Evolutionary conservation across 805 yeast species (phyloP), one percentile per base, ranked within the genome.

Genomic region (Babjeviella inositovora): DNA sequence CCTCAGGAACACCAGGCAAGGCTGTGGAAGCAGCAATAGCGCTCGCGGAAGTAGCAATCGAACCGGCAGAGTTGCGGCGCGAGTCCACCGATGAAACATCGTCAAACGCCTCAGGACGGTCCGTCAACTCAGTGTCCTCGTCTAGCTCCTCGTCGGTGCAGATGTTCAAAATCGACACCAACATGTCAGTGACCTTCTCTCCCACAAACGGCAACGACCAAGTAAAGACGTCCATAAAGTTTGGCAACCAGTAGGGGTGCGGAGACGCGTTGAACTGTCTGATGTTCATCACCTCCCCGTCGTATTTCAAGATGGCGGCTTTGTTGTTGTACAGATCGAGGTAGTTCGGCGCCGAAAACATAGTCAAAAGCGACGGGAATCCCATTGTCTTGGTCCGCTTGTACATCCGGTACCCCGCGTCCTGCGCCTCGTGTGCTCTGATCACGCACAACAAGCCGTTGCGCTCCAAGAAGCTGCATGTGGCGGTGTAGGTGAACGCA

Each of bases 141-240:
- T 73, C 87, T 28, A 87, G 60, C 47, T 87, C 98, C 41, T 87
- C 95, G 41, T 85, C 93, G 1, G 96, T 79, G 53, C 98, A 87
- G 27, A 90, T 80, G 46, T 87, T 87, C 43, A 90, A 61, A 18
- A 87, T 79, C 1, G 90, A 68, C 12, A 82, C 77, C 41, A 87
- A 60, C 76, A 87, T 85, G 43, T 90, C 97, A 8, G 93, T 80
- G 25, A 85, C 79, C 41, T 90, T 81, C 45, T 87, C 95, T 11
- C 96, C 97, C 13, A 90, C 96, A 54, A 90, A 87, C 6, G 97
- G 98, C 27, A 87, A 56, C 2, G 95, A 80, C 97, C 97, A 90
- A 7, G 93, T 76, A 47, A 87, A 87, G 5, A 87, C 94, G 46
- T 90, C 96, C 93, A 85, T 82, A 38, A 85, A 81, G 45, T 84